Percentiles rank a stretch among this genome's conserved stretches.
These are phyloP conservation scores for Austroboletus rostrupii DNA, from an alignment of 1,284 basidiomycete genomes.

Conservation along the genomic window DNA sequence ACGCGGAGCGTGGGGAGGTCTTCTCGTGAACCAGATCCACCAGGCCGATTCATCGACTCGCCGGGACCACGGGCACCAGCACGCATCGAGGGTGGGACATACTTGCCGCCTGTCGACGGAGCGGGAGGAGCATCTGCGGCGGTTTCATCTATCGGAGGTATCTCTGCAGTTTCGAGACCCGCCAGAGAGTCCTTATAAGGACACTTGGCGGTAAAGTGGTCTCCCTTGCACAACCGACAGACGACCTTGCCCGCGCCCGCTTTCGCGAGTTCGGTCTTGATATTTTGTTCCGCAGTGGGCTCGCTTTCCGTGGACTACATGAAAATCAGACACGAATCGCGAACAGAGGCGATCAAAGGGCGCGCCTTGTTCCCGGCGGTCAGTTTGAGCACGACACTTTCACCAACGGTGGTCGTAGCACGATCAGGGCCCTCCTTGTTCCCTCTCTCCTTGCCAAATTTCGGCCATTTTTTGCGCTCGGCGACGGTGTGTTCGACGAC, in stretches of 20 bases:
- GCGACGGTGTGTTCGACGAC: slow-evolving; percentile 92
- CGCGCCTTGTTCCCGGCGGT: slow-evolving; percentile 79
- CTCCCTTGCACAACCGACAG: slow-evolving; percentile 94
- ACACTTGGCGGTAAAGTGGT: slow-evolving; percentile 98
- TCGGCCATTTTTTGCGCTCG: slow-evolving; percentile 89
- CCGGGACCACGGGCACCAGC: slow-evolving; percentile 68
- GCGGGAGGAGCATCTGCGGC: slow-evolving; percentile 36
- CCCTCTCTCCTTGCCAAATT: slow-evolving; percentile 92
- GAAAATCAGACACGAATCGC: not conserved
- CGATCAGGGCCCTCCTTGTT: slow-evolving; percentile 87
- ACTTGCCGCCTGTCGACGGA: slow-evolving; percentile 64
- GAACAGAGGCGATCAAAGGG: not conserved
- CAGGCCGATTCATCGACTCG: slow-evolving; percentile 72
- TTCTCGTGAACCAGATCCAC: slow-evolving; percentile 56
- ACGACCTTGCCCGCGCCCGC: slow-evolving; percentile 84
- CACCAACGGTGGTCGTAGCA: slow-evolving; percentile 94
- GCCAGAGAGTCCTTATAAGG: slow-evolving; percentile 95
- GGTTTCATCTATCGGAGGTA: slow-evolving; percentile 52
- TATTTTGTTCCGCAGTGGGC: slow-evolving; percentile 63
- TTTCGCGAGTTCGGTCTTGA: slow-evolving; percentile 68
- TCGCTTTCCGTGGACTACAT: slow-evolving; percentile 58
- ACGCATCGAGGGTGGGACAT: slow-evolving; percentile 91
- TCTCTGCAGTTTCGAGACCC: slow-evolving; percentile 63
- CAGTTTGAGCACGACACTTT: slow-evolving; percentile 84
- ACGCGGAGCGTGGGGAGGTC: slow-evolving; percentile 96